These are phyloP conservation scores for Aspergillus heteromorphus DNA, from an alignment of 495 filamentous ascomycete genomes.

Conservation along the genomic window DNA sequence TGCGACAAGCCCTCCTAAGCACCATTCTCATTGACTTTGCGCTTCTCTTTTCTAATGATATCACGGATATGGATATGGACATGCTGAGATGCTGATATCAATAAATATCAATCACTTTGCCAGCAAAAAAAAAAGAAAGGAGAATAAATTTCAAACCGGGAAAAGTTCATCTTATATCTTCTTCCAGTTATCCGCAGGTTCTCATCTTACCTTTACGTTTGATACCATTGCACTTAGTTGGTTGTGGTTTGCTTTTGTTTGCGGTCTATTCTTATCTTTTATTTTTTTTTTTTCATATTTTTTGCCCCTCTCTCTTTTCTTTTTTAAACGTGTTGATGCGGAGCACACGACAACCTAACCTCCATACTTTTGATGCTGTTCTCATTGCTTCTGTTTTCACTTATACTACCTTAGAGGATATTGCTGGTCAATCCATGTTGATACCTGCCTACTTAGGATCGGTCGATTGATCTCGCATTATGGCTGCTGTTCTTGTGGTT, in stretches of 20 bases:
- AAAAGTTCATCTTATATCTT: neutral
- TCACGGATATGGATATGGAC: conserved; percentile 12
- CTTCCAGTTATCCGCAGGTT: neutral
- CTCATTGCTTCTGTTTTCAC: neutral
- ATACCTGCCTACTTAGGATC: neutral
- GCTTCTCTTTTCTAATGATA: conserved; percentile 12
- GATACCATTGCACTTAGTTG: conserved; percentile 15
- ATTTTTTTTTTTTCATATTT: neutral
- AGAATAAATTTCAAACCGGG: neutral
- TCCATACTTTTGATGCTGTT: neutral
- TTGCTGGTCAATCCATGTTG: neutral
- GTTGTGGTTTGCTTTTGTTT: conserved; percentile 8
- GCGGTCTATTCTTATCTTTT: neutral
- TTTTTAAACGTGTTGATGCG: neutral
- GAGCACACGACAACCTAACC: neutral
- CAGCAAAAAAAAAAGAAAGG: neutral
- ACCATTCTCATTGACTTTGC: conserved; percentile 5
- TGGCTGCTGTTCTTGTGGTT: neutral
- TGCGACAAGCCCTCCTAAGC: conserved; percentile 57
- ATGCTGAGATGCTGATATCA: conserved; percentile 10
- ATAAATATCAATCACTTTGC: conserved; percentile 7
- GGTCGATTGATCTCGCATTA: too few relatives aligned
- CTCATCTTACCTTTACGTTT: conserved; percentile 8
- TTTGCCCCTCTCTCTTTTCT: too few relatives aligned
- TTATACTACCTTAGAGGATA: neutral